A percentile compares a stretch with the other conserved stretches of the same genome.
Evolutionary conservation across 73 alveolate species (phyloP).

Genomic region (Blepharisma japonicum): DNA sequence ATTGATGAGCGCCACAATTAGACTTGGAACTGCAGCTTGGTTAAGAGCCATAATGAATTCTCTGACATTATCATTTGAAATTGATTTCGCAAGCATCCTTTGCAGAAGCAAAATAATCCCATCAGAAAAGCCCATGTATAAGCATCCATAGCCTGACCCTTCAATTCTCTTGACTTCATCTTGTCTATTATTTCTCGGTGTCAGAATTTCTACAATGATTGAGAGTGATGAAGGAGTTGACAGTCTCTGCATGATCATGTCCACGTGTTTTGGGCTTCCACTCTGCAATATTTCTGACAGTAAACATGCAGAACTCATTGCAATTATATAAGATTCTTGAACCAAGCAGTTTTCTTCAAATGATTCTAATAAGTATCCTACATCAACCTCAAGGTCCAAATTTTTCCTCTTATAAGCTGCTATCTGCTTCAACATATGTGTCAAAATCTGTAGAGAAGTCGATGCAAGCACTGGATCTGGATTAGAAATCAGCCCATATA

Average conservation of each 20-base stretch:
- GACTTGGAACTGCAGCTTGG: conserved; percentile 72
- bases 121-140: conserved; percentile 83
- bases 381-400: conserved; percentile 50
- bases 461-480: conserved; percentile 60
- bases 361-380: conserved; percentile 50
- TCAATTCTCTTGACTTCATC: conserved; percentile 89
- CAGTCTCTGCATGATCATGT: conserved; percentile 36
- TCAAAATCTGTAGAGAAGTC: conserved; percentile 52
- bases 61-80: conserved; percentile 41
- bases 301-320: conserved; percentile 68
- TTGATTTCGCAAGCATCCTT: conserved; percentile 59
- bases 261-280: conserved; percentile 40
- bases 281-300: conserved; percentile 78
- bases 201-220: conserved; percentile 35
- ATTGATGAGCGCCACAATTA: conserved; percentile 70
- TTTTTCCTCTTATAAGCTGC: conserved; percentile 45
- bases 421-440: conserved; percentile 47
- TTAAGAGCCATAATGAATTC: conserved; percentile 57
- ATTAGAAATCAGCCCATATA: conserved; percentile 39
- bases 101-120: conserved; percentile 71
- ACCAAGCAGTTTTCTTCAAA: conserved; percentile 53
- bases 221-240: conserved; percentile 27
- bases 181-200: conserved; percentile 53
- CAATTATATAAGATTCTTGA: conserved; percentile 46
- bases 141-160: conserved; percentile 94